A percentile compares a stretch with the other conserved stretches of the same genome.
Evolutionary conservation across 2,329 filamentous ascomycete species (phyloP).

Genomic region (Xylariaceae sp.): DNA sequence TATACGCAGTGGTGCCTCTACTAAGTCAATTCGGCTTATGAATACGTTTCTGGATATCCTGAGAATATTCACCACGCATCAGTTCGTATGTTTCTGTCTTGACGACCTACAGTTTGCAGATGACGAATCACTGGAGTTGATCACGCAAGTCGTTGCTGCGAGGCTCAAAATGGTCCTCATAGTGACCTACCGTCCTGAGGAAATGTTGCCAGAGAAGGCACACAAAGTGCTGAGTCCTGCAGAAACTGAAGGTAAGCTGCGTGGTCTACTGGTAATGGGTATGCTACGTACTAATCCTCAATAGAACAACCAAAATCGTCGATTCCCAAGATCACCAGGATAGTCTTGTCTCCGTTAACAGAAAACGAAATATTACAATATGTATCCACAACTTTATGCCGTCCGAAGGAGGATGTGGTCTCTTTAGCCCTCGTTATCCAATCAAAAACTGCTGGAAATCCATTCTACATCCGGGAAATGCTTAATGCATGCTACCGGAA

Average conservation of each 20-base stretch:
- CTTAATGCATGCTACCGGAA: conserved; percentile 81
- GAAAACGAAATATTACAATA: conserved; percentile 81
- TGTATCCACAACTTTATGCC: conserved; percentile 75
- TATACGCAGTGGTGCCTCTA: conserved; percentile 52
- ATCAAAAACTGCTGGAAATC: conserved; percentile 83
- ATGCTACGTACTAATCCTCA: conserved; percentile 8
- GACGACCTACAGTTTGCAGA: conserved; percentile 92
- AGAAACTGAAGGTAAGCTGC: conserved; percentile 45
- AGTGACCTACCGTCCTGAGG: conserved; percentile 68
- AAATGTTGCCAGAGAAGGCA: conserved; percentile 53
- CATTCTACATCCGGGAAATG: conserved; percentile 90
- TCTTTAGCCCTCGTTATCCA: conserved; percentile 81
- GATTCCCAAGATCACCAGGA: conserved; percentile 59
- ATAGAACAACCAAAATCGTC: conserved; percentile 40
- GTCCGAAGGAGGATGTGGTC: conserved; percentile 65
- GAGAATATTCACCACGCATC: conserved; percentile 74
- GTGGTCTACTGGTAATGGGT: neutral
- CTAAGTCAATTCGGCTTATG: conserved; percentile 70
- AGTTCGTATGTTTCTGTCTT: conserved; percentile 82
- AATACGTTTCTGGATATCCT: conserved; percentile 86
- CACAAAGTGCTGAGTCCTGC: conserved; percentile 50
- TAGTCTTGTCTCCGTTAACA: conserved; percentile 67
- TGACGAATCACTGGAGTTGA: conserved; percentile 77
- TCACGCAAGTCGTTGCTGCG: conserved; percentile 73
- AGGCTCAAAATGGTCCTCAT: conserved; percentile 80